Evolutionary conservation across 169 alveolate species (phyloP), one percentile per base, ranked within the genome.

Genomic region (Cytauxzoon felis): DNA sequence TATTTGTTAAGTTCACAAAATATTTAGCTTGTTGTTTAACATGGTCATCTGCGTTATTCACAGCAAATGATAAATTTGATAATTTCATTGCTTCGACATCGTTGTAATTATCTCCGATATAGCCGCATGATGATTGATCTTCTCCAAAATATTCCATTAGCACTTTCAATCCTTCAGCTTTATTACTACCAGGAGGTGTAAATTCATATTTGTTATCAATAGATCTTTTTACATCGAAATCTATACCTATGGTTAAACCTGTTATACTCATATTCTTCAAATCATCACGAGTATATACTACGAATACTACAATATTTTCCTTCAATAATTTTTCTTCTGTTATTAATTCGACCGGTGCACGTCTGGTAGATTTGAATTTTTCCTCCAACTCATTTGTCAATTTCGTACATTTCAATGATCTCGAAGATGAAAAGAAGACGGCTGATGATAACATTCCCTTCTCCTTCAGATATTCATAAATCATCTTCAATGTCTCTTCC

Each of bases 91-190:
- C 45, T 38, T 38, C 45, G 45, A 38, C 13, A 13, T 38, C 45
- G 45, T 38, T 38, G 13, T 38, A 38, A 13, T 13, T 13, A 38
- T 38, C 45, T 13, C 45, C 45, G 45, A 38, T 38, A 51, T 45
- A 50, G 11, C 56, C 78, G 11, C 64, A 50, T 3, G 42, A 47
- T 5, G 5, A 27, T 4, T 13, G 23, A 9, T 50, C 0, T 32
- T 9, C 21, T 3, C 41, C 41, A 26, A 54, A 65, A 33, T 36
- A 41, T 1, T 54, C 66, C 16, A 65, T 32, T 33, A 65, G 49
- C 8, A 53, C 57, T 21, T 65, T 38, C 1, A 65, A 48, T 42
- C 78, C 78, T 33, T 50, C 49, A 0, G 68, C 66, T 48, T 65
- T 65, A 1, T 54, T 52, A 18, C 27, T n/a, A 2, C 16, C 19